phyloP scores from a whole-genome alignment of 1,139 yeast genomes.

The Oligophagozyma castellii region DNA sequence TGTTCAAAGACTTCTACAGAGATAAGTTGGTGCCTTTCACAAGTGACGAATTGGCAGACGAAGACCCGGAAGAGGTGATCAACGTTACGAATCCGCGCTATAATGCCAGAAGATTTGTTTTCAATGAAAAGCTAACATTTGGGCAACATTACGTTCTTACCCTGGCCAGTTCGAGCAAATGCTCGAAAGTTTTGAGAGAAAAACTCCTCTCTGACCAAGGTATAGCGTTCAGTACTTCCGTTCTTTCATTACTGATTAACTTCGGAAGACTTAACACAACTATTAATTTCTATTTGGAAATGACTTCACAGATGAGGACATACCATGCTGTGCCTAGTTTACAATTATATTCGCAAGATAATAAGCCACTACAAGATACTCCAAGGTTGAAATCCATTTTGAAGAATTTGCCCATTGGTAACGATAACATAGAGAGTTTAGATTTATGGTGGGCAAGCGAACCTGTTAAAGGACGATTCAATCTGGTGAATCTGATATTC shows the following conservation, averaged over 20 bases:
- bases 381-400: constrained; percentile 82
- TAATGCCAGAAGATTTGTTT: constrained; percentile 26
- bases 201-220: constrained; percentile 51
- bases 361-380: constrained; percentile 84
- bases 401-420: constrained; percentile 42
- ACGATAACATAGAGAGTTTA: constrained; percentile 19
- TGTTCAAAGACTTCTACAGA: constrained; percentile 28
- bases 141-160: constrained; percentile 77
- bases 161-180: constrained; percentile 69
- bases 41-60: background rate
- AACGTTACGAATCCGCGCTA: constrained; percentile 23
- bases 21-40: constrained; percentile 5
- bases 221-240: constrained; percentile 59
- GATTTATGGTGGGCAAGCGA: background rate
- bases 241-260: constrained; percentile 77
- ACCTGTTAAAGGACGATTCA: background rate
- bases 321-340: constrained; percentile 87
- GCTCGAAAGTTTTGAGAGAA: constrained; percentile 72
- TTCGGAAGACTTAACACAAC: constrained; percentile 93
- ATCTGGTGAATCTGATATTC: background rate
- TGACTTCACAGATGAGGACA: constrained; percentile 85
- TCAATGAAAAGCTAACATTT: constrained; percentile 47
- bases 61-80: constrained; percentile 8
- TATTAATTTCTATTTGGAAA: constrained; percentile 88
- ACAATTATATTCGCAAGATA: constrained; percentile 45